A percentile compares a stretch with the other conserved stretches of the same genome.
Evolutionary conservation across 2,329 filamentous ascomycete species (phyloP).

Genomic region (Gaeumannomyces sp.): DNA sequence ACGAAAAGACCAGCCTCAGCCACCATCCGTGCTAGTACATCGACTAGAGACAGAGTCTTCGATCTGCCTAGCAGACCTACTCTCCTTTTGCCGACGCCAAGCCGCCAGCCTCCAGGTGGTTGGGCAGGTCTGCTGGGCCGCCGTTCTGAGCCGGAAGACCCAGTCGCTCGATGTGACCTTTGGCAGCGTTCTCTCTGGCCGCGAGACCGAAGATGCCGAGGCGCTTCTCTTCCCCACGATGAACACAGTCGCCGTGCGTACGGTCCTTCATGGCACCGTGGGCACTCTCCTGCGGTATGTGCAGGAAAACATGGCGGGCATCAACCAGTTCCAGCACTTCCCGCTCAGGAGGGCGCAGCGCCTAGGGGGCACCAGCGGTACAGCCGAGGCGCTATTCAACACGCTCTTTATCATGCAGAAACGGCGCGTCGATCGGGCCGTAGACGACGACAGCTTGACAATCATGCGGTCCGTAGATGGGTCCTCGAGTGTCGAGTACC

Average conservation of each 20-base stretch:
- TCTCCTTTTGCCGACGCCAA: slow-evolving; percentile 56
- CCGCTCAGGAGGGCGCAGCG: slow-evolving; percentile 65
- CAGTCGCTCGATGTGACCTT: slow-evolving; percentile 69
- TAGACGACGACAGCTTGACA: slow-evolving; percentile 7
- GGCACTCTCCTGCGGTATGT: slow-evolving; percentile 63
- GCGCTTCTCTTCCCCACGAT: slow-evolving; percentile 78
- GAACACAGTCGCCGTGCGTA: slow-evolving; percentile 77
- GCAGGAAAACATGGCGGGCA: slow-evolving; percentile 61
- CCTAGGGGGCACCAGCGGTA: slow-evolving; percentile 25
- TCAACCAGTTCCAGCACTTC: slow-evolving; percentile 69
- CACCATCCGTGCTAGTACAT: slow-evolving; percentile 20
- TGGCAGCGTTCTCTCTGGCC: slow-evolving; percentile 76
- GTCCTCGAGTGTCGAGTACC: slow-evolving; percentile 68
- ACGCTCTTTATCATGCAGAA: slow-evolving; percentile 51
- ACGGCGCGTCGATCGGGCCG: slow-evolving; percentile 11
- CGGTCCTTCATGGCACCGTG: slow-evolving; percentile 63
- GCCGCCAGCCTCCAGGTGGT: slow-evolving; percentile 71
- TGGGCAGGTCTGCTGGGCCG: slow-evolving; percentile 69
- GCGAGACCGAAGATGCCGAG: slow-evolving; percentile 66
- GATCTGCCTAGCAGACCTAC: slow-evolving; percentile 35
- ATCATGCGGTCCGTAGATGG: slow-evolving; percentile 60
- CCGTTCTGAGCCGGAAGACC: slow-evolving; percentile 58
- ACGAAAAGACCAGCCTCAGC: not conserved
- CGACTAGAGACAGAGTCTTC: slow-evolving; percentile 40
- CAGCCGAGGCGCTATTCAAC: slow-evolving; percentile 40